Conservation (phyloP, 2,329 filamentous ascomycete genomes). For the Monosporascus ibericus region DNA sequence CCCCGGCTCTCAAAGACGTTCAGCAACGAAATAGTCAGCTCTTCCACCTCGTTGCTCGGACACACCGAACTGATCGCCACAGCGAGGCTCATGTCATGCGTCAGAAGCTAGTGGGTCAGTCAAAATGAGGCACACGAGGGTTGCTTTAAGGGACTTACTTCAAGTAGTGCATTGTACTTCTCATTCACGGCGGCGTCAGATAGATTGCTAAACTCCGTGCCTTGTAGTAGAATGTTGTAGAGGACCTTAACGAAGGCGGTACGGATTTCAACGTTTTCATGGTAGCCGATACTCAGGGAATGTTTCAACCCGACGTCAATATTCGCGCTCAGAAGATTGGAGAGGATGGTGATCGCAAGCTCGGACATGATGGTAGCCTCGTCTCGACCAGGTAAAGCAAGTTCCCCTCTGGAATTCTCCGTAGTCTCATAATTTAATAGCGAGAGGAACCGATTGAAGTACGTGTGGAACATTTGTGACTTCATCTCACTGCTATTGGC, state of each 20-base stretch:
- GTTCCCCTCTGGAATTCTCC: conserved; percentile 38
- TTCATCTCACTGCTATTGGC: conserved; percentile 63
- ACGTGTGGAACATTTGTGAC: conserved; percentile 65
- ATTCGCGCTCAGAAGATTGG: conserved; percentile 64
- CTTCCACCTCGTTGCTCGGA: conserved; percentile 62
- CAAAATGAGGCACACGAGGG: conserved; percentile 1
- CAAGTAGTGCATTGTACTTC: conserved; percentile 60
- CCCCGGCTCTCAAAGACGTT: conserved; percentile 66
- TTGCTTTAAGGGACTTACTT: conserved; percentile 32
- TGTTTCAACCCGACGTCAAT: conserved; percentile 67
- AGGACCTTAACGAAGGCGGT: conserved; percentile 66
- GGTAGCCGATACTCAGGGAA: conserved; percentile 63
- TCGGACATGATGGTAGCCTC: conserved; percentile 52
- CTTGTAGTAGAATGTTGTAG: conserved; percentile 65
- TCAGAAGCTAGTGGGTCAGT: conserved; percentile 42
- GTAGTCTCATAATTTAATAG: conserved; percentile 53
- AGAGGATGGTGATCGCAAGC: conserved; percentile 60
- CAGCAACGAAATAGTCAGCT: conserved; percentile 60
- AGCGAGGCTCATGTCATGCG: conserved; percentile 56
- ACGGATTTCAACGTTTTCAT: conserved; percentile 63
- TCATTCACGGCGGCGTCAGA: conserved; percentile 62
- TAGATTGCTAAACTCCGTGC: conserved; percentile 63
- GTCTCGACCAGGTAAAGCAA: conserved; percentile 38
- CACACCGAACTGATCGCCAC: conserved; percentile 60
- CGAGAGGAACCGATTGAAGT: conserved; percentile 64